Base-by-base conservation (phyloP, 2,329 filamentous ascomycete species). In the Pseudocercospora crystallina region DNA sequence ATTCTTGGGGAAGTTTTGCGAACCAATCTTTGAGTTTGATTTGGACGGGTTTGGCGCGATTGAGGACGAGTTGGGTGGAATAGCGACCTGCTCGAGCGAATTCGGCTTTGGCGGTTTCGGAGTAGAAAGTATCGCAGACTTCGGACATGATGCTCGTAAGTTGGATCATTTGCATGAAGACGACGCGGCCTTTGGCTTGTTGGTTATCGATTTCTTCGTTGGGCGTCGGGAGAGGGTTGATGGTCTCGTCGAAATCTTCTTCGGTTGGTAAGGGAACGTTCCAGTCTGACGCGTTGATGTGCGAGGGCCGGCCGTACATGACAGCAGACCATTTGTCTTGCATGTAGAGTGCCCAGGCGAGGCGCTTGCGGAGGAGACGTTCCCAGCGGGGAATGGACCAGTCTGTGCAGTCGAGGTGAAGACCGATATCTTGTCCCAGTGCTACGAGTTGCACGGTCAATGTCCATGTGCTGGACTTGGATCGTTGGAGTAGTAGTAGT, bases 381-480 rank as follows among this genome's bases (percentile, higher is more conserved):
- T 96, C 90, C 90, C 90, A 96, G 0, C 80, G 79, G 26, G 90
- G 89, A 47, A 96, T 92, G 55, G 89, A 89, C 91, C 91, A 96
- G 45, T 78, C 77, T 5, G 86, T 83, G 72, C 90, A 95, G 70
- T 96, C 90, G 35, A 95, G 82, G 68, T 96, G 90, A 34, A 96
- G 75, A 40, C 91, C 91, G 2, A 96, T 79, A 69, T 96, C 90
- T 68, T 96, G 90, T 1, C 83, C 86, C 36, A 94, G 84, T 15
- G 90, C 90, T 8, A 96, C 89, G 14, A 96, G 74, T 66, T 96
- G 90, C 3, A 89, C 89, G 1, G 90, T 96, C 51, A 92, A 76
- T 1, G 88, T 87, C 83, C 90, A 92, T 45, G 90, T 86, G 62
- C 89, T 86, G 9, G 86, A 84, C 60, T 89, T 86, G 5, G 86